Conservation (phyloP, 768 basidiomycete species). For the Stropharia rugosoannulata region DNA sequence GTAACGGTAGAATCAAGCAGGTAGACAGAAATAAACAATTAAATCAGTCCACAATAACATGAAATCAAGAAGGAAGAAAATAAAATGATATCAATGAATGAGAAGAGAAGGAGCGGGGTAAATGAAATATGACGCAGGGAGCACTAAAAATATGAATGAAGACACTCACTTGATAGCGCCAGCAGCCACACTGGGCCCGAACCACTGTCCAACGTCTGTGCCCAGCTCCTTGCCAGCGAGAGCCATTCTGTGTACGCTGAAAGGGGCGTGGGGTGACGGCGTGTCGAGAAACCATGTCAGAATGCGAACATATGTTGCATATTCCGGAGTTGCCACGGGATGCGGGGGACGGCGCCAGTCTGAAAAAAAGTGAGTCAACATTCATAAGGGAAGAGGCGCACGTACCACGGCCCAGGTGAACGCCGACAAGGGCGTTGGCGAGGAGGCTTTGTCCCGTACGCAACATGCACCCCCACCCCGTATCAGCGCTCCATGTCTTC, state of each 20-base stretch:
- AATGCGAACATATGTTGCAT: conserved; percentile 88
- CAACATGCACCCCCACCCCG: conserved; percentile 40
- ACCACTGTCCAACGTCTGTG: conserved; percentile 96
- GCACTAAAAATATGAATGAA: too few species aligned
- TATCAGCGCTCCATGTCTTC: conserved; percentile 58
- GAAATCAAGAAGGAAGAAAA: neutral
- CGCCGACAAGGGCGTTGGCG: conserved; percentile 39
- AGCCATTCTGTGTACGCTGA: conserved; percentile 96
- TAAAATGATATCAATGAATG: neutral
- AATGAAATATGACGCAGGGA: neutral
- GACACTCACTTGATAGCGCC: conserved; percentile 82
- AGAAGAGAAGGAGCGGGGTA: neutral
- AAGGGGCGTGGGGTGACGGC: conserved; percentile 80
- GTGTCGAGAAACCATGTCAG: conserved; percentile 95
- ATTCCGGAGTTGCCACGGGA: conserved; percentile 57
- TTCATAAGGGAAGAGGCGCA: conserved; percentile 7
- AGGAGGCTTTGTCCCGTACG: conserved; percentile 35
- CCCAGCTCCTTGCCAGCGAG: conserved; percentile 92
- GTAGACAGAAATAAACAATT: too few species aligned
- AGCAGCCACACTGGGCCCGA: conserved; percentile 96
- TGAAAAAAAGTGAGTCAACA: conserved; percentile 23
- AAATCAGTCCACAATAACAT: neutral
- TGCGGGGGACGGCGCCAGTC: conserved; percentile 84
- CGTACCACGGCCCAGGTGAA: conserved; percentile 62
- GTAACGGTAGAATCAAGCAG: neutral